Percentiles rank a stretch among this genome's conserved stretches.
phyloP scores from a whole-genome alignment of 768 basidiomycete species.

The Xerocomellus amylosporus region DNA sequence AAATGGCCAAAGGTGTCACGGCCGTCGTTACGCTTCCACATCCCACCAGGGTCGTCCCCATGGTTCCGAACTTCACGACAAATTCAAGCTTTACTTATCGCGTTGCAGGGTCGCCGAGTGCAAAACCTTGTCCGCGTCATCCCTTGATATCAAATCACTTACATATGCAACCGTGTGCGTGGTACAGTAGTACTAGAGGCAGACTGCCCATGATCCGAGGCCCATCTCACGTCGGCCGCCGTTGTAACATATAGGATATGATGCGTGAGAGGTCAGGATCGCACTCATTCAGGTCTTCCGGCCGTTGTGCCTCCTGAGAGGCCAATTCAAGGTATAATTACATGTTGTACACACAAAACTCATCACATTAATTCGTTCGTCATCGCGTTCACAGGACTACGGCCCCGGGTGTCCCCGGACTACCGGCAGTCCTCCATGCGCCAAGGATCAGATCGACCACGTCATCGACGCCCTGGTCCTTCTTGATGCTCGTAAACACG shows the following conservation, averaged over 20 bases:
- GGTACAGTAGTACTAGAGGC: not conserved
- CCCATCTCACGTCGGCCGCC: not conserved
- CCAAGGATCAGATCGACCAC: constrained; percentile 77
- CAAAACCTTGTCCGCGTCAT: too few species aligned
- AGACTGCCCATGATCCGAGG: not conserved
- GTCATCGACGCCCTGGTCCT: constrained; percentile 76
- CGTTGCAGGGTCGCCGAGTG: constrained; percentile 35
- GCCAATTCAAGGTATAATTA: not conserved
- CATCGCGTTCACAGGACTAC: constrained; percentile 22
- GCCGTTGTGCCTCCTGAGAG: not conserved
- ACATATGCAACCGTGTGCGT: not conserved
- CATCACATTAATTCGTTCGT: not conserved
- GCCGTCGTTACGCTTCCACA: constrained; percentile 86
- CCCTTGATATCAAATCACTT: not conserved
- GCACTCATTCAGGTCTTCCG: constrained; percentile 3
- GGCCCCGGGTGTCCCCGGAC: constrained; percentile 57
- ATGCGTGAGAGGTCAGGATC: constrained; percentile 9
- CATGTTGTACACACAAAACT: constrained; percentile 1
- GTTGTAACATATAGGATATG: not conserved
- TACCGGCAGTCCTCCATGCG: constrained; percentile 84
- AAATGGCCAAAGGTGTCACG: constrained; percentile 85
- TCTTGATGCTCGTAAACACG: constrained; percentile 81
- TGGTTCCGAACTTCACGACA: constrained; percentile 82
- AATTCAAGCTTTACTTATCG: constrained; percentile 78
- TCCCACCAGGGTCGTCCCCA: constrained; percentile 85